phyloP scores from a whole-genome alignment of 1,284 basidiomycete species.

The Peniophora sp. region DNA sequence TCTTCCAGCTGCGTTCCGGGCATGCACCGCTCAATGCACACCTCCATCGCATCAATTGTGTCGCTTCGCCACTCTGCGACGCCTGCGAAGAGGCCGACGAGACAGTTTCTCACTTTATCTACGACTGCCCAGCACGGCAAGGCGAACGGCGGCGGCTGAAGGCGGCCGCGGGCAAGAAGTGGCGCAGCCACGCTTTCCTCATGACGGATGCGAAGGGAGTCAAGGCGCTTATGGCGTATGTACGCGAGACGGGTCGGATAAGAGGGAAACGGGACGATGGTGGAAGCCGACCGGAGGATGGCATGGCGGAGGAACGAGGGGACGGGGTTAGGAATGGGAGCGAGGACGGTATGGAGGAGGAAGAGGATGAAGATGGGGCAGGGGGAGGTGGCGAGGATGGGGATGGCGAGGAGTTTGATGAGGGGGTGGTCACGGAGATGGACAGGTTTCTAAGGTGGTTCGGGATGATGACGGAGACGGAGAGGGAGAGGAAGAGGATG shows the following conservation, averaged over 20 bases:
- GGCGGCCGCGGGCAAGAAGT: neutral
- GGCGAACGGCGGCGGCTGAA: neutral
- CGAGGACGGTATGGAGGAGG: too few relatives aligned
- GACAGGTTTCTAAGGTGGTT: too few relatives aligned
- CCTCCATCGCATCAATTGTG: conserved; percentile 14
- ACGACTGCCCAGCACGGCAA: conserved; percentile 13
- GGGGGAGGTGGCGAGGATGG: too few relatives aligned
- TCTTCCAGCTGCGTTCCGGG: conserved; percentile 22
- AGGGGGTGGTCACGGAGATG: too few relatives aligned
- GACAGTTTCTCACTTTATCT: conserved; percentile 18
- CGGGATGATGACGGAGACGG: too few relatives aligned
- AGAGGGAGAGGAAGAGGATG: too few relatives aligned
- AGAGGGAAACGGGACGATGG: too few relatives aligned
- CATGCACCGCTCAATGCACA: conserved; percentile 19
- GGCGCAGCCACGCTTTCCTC: neutral
- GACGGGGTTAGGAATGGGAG: too few relatives aligned
- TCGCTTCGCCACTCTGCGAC: conserved; percentile 15
- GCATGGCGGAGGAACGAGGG: too few relatives aligned
- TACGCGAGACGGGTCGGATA: neutral
- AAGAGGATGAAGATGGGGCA: too few relatives aligned
- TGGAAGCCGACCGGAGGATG: too few relatives aligned
- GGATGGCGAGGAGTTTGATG: too few relatives aligned
- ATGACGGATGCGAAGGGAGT: neutral
- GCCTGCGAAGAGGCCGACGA: conserved; percentile 13
- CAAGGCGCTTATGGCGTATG: neutral